phyloP scores from a whole-genome alignment of 2,329 filamentous ascomycete genomes.

The Pseudocercospora vitis region DNA sequence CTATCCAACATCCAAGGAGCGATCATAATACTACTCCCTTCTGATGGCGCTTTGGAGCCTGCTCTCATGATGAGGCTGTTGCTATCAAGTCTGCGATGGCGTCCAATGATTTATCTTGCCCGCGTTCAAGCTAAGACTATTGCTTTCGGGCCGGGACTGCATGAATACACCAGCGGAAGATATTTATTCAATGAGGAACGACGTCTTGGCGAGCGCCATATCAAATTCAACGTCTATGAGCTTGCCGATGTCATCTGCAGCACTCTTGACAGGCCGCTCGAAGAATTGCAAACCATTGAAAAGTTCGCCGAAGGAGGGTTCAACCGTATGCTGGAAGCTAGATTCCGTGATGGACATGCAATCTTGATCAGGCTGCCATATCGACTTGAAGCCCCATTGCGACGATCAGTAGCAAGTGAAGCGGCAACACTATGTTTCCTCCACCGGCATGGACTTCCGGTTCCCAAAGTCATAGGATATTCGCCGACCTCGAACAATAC shows the following conservation, averaged over 20 bases:
- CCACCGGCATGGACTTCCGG: slow-evolving; percentile 13
- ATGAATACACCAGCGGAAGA: no score
- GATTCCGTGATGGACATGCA: slow-evolving; percentile 14
- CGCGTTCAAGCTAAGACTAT: no score
- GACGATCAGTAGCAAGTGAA: slow-evolving; percentile 19
- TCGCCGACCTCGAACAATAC: slow-evolving; percentile 16
- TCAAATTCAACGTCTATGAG: background rate
- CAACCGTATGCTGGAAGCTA: slow-evolving; percentile 36
- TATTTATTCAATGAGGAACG: slow-evolving; percentile 10
- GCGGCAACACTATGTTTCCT: slow-evolving; percentile 23
- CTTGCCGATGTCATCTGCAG: background rate
- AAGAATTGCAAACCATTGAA: slow-evolving; percentile 18
- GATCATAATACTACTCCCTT: no score
- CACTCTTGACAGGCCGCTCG: background rate
- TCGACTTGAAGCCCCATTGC: slow-evolving; percentile 6
- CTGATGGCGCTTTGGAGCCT: no score
- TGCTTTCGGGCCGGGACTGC: no score
- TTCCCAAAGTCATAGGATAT: slow-evolving; percentile 20
- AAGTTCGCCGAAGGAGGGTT: slow-evolving; percentile 42
- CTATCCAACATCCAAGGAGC: no score
- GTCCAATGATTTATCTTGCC: no score
- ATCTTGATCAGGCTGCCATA: slow-evolving; percentile 2
- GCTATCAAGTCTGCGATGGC: no score
- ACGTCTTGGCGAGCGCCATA: slow-evolving; percentile 4
- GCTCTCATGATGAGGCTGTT: no score